phyloP scores from a whole-genome alignment of 2,329 filamentous ascomycete species.

The Colletotrichum spaethianum region DNA sequence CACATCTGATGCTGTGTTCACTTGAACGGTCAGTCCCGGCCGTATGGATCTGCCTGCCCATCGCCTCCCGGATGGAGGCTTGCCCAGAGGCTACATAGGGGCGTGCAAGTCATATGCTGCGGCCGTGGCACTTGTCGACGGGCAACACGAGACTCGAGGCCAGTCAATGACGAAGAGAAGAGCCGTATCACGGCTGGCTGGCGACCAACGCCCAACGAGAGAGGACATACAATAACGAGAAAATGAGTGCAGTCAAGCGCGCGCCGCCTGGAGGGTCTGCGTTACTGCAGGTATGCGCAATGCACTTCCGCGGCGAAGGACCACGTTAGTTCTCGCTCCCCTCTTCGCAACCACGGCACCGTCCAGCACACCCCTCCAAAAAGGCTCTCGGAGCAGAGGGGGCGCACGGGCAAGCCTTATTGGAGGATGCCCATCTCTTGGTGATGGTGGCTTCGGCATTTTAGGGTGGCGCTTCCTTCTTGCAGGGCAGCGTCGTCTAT shows the following conservation, averaged over 20 bases:
- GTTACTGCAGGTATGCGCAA: neutral
- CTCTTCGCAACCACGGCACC: neutral
- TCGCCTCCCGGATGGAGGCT: neutral
- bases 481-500: neutral
- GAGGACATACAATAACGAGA: neutral
- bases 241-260: neutral
- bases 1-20: neutral
- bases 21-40: neutral
- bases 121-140: slow-evolving; percentile 5
- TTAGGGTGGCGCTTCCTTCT: slow-evolving; percentile 14
- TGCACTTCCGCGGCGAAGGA: slow-evolving; percentile 6
- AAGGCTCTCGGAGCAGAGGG: neutral
- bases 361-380: neutral
- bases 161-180: neutral
- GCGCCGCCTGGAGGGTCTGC: neutral
- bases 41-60: slow-evolving; percentile 2
- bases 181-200: neutral
- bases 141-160: slow-evolving; percentile 8
- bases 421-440: slow-evolving; percentile 3
- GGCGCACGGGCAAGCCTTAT: neutral
- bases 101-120: slow-evolving; percentile 15
- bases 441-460: slow-evolving; percentile 13
- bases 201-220: neutral
- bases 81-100: neutral
- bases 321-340: neutral